Evolutionary conservation across 441 rosid genomes (phyloP).

Genomic region (Mallotus japonicus): DNA sequence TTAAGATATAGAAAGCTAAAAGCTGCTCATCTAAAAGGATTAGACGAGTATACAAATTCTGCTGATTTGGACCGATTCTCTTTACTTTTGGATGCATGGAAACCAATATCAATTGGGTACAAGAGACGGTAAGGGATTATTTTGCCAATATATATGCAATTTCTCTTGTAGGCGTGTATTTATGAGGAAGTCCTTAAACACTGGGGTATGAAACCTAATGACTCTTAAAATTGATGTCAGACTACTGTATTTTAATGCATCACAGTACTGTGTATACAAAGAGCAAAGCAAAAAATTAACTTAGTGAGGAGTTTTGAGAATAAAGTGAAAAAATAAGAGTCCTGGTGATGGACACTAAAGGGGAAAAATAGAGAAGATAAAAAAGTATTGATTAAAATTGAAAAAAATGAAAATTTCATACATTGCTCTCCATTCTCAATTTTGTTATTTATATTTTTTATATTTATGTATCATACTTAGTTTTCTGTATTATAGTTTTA

Average conservation of each 20-base stretch:
- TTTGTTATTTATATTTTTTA: no score
- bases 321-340: no score
- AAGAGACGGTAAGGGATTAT: slow-evolving; percentile 59
- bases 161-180: no score
- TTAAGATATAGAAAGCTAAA: slow-evolving; percentile 71
- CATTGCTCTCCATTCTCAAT: no score
- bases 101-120: slow-evolving; percentile 77
- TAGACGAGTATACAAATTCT: slow-evolving; percentile 27
- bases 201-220: neutral
- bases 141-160: neutral
- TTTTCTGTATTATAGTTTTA: slow-evolving; percentile 7
- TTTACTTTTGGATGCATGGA: slow-evolving; percentile 91
- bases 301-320: neutral
- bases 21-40: slow-evolving; percentile 35
- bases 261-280: neutral
- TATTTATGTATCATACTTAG: no score
- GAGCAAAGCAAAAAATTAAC: neutral
- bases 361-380: neutral
- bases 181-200: no score
- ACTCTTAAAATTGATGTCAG: neutral
- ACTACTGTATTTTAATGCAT: neutral
- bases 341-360: neutral
- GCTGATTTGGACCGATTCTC: slow-evolving; percentile 29
- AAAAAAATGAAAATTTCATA: no score
- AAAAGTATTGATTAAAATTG: no score